phyloP scores from a whole-genome alignment of 169 alveolate genomes.

The Cryptosporidium meleagridis region DNA sequence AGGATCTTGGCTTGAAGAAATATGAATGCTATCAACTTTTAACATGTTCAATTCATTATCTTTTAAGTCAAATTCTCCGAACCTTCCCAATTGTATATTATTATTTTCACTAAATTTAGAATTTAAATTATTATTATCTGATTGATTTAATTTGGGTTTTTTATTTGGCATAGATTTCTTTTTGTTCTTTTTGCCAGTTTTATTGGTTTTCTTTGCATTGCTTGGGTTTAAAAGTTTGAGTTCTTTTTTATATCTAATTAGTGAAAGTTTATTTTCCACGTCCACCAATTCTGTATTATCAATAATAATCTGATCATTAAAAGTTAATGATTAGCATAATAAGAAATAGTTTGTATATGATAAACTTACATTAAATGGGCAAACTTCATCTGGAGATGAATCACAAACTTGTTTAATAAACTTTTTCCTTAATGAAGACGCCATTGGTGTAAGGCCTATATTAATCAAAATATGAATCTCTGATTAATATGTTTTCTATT shows the following conservation, averaged over 20 bases:
- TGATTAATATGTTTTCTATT: too few species aligned
- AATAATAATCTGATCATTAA: constrained; percentile 14
- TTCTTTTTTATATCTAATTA: constrained; percentile 60
- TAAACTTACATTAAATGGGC: constrained; percentile 70
- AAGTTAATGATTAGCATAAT: background rate
- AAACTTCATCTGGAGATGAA: constrained; percentile 57
- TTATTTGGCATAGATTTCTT: background rate
- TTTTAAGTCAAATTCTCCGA: background rate
- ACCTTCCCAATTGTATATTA: background rate
- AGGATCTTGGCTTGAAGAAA: background rate
- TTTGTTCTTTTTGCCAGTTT: background rate
- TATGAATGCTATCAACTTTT: too few species aligned
- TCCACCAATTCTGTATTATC: constrained; percentile 24
- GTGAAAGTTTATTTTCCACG: constrained; percentile 43
- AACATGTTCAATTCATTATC: background rate
- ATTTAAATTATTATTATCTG: background rate
- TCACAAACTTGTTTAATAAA: constrained; percentile 70
- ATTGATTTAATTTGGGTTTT: background rate
- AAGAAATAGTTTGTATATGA: background rate
- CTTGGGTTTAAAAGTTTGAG: background rate
- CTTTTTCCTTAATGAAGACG: constrained; percentile 59
- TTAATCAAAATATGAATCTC: background rate
- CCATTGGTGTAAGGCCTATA: constrained; percentile 76
- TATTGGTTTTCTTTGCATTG: background rate
- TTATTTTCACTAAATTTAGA: background rate